Base-by-base conservation (phyloP, 1,284 basidiomycete species). In the Macrocystidia cucumis region DNA sequence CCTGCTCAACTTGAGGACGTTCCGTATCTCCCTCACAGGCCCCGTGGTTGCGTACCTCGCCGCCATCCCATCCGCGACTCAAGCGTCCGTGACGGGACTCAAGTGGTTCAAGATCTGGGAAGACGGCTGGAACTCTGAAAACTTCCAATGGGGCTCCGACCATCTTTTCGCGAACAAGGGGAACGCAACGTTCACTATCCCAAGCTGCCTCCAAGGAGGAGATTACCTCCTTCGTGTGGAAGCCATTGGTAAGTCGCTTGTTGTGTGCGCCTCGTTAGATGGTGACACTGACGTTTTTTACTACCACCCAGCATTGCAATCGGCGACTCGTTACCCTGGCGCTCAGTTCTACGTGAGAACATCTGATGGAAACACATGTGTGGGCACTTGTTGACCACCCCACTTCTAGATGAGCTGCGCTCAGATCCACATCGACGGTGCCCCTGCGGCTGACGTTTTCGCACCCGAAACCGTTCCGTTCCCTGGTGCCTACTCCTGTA, bases 71-170 rank as follows among this genome's bases (percentile, higher is more conserved):
- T 54, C 55, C 35, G 70, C 72, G 2, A 60, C 58, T 0, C 67
- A 72, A 41, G 50, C 58, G 17, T 44, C 38, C 13, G 70, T 73
- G 2, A 72, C 72, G 5, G 71, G 71, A 13, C 52, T 76, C 11
- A 54, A 70, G 28, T 72, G 71, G 69, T 74, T 74, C 58, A 74
- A 73, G 55, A 69, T 69, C 23, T 59, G 57, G 35, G 49, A 73
- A 39, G 70, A 71, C 36, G 69, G 67, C 4, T 52, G 61, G 32
- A 48, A 54, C 12, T 41, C 52, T 28, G n/a, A n/a, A n/a, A 56
- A 48, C 35, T 46, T 55, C 21, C 52, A 44, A 29, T 71, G 70
- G 69, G 69, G 54, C 27, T 66, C 69, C 7, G 71, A 74, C 48
- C 57, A 57, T 7, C 47, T 75, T 43, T 62, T 71, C 38, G 50